Conservation (phyloP, 129 eudicot species). For the Kitagawia praeruptora region DNA sequence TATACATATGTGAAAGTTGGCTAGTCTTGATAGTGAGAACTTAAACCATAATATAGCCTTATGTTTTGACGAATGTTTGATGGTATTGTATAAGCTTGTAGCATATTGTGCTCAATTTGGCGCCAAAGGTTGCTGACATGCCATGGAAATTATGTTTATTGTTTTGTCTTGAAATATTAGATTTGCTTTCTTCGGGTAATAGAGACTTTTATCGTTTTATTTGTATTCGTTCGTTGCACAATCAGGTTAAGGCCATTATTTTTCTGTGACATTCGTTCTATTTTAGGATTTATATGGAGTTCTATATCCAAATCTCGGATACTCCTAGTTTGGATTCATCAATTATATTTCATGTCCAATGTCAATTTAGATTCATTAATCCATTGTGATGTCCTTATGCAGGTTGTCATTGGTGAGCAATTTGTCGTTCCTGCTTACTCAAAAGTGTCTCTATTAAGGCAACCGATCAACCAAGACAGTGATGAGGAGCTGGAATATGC, state of each 20-base stretch:
- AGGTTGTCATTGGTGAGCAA: conserved; percentile 62
- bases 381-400: conserved; percentile 8
- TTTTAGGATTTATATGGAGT: neutral
- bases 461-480: conserved; percentile 79
- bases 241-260: neutral
- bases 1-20: neutral
- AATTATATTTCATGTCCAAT: neutral
- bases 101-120: neutral
- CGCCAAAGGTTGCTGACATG: neutral
- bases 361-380: neutral
- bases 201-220: neutral
- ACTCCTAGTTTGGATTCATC: too few relatives aligned
- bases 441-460: conserved; percentile 73
- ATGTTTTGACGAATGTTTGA: neutral
- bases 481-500: conserved; percentile 98
- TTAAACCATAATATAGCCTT: too few relatives aligned
- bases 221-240: neutral
- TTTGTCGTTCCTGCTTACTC: conserved; percentile 88
- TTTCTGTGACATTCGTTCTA: neutral
- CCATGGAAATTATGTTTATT: neutral
- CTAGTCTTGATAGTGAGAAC: neutral
- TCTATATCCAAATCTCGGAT: neutral
- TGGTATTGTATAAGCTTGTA: neutral
- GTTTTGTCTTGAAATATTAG: neutral
- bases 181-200: neutral